Conservation (phyloP, 2,329 filamentous ascomycete genomes). For the Alternaria sp. region DNA sequence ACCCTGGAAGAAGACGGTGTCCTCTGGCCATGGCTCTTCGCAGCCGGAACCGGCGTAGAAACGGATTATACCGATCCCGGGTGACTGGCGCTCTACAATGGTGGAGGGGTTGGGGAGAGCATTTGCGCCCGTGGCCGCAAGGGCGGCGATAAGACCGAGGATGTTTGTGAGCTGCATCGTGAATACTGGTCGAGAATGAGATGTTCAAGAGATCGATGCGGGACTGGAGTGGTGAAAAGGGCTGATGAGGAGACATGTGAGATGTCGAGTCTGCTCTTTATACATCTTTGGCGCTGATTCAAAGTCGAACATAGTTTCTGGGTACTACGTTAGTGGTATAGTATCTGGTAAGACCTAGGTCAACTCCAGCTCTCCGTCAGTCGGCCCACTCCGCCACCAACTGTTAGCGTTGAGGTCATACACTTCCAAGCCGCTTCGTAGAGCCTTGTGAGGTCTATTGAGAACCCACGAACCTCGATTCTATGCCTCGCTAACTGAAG, state of each 20-base stretch:
- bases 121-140: slow-evolving; percentile 2
- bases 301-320: not conserved
- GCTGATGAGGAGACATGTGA: not conserved
- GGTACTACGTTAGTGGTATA: not conserved
- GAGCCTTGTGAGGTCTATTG: not conserved
- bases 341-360: not conserved
- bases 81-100: not conserved
- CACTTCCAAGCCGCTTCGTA: slow-evolving; percentile 1
- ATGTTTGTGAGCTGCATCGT: slow-evolving; percentile 13
- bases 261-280: not conserved
- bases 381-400: slow-evolving; percentile 6
- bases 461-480: accelerated
- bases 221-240: not conserved
- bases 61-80: slow-evolving; percentile 7
- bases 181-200: not conserved
- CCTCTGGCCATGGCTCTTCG: slow-evolving; percentile 12
- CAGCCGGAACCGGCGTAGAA: slow-evolving; percentile 12
- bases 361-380: not conserved
- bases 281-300: not conserved
- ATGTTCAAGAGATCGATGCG: not conserved
- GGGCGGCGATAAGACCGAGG: slow-evolving; percentile 3
- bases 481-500: not conserved
- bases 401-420: not conserved
- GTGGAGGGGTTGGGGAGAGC: slow-evolving; percentile 3
- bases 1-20: slow-evolving; percentile 13